Conservation (phyloP, 768 basidiomycete species). For the Russula brevipes region DNA sequence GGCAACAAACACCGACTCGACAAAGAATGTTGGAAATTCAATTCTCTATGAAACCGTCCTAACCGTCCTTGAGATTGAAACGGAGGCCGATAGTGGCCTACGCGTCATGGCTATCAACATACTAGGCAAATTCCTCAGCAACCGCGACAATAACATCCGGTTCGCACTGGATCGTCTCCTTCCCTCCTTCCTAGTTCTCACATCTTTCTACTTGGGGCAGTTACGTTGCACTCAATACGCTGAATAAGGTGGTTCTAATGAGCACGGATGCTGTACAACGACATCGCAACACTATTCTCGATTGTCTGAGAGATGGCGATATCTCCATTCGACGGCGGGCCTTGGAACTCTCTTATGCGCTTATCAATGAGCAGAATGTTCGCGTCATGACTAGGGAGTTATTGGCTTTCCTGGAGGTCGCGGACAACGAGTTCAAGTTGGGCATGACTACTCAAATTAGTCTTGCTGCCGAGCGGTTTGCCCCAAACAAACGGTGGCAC, state of each 20-base stretch:
- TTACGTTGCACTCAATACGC: slow-evolving; percentile 95
- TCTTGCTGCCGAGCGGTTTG: slow-evolving; percentile 91
- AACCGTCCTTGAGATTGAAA: slow-evolving; percentile 81
- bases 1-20: slow-evolving; percentile 97
- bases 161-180: slow-evolving; percentile 35
- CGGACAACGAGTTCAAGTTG: slow-evolving; percentile 98
- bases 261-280: slow-evolving; percentile 98
- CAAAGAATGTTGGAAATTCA: slow-evolving; percentile 97
- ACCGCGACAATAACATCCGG: slow-evolving; percentile 98
- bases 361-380: slow-evolving; percentile 94
- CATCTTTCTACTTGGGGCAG: slow-evolving; percentile 38
- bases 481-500: slow-evolving; percentile 98
- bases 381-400: slow-evolving; percentile 88
- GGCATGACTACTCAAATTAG: slow-evolving; percentile 98
- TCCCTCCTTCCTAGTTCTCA: neutral
- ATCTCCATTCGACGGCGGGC: slow-evolving; percentile 97
- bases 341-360: slow-evolving; percentile 92
- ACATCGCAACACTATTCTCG: slow-evolving; percentile 97
- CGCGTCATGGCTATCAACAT: slow-evolving; percentile 99
- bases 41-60: slow-evolving; percentile 97
- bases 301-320: slow-evolving; percentile 97
- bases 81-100: slow-evolving; percentile 87
- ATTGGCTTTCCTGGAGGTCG: slow-evolving; percentile 93
- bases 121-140: slow-evolving; percentile 94
- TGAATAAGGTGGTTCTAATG: slow-evolving; percentile 97